Conservation (phyloP, 345 rosid species). For the Gossypium longicalyx region DNA sequence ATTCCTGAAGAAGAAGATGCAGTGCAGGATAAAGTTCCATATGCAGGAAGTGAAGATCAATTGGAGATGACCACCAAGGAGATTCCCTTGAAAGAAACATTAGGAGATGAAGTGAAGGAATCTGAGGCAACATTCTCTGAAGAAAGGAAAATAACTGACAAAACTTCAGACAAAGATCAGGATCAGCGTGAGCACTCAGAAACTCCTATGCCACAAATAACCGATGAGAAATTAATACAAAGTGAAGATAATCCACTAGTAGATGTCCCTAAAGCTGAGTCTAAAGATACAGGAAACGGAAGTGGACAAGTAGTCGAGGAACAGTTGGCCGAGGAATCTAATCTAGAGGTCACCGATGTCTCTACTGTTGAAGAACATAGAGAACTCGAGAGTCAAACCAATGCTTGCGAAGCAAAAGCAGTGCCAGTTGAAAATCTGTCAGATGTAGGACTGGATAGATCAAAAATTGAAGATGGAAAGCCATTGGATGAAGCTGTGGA, state of each 20-base stretch:
- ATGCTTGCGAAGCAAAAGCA: not conserved
- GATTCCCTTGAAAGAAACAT: not conserved
- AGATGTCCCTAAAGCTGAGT: slow-evolving; percentile 15
- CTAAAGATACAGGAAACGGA: slow-evolving; percentile 10
- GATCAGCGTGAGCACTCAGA: slow-evolving; percentile 10
- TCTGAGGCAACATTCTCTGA: slow-evolving; percentile 4
- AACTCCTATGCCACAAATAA: slow-evolving; percentile 9
- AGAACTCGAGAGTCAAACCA: not conserved
- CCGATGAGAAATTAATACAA: not conserved
- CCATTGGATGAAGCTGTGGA: slow-evolving; percentile 18
- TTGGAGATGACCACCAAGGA: not conserved
- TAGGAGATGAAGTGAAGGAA: slow-evolving; percentile 17
- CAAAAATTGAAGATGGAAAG: slow-evolving; percentile 14
- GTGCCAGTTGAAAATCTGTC: not conserved
- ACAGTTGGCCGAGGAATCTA: slow-evolving; percentile 12
- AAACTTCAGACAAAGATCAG: slow-evolving; percentile 3
- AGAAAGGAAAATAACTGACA: slow-evolving; percentile 19
- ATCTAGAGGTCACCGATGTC: slow-evolving; percentile 10
- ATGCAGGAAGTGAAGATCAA: slow-evolving; percentile 9
- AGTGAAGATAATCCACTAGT: slow-evolving; percentile 10
- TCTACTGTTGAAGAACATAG: slow-evolving; percentile 14
- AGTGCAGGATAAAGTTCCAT: slow-evolving; percentile 8
- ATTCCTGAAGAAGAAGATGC: not conserved
- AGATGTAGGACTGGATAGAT: not conserved
- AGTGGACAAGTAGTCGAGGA: slow-evolving; percentile 4